Conservation (phyloP, 805 yeast genomes). For the Wickerhamomyces chaumierensis region DNA sequence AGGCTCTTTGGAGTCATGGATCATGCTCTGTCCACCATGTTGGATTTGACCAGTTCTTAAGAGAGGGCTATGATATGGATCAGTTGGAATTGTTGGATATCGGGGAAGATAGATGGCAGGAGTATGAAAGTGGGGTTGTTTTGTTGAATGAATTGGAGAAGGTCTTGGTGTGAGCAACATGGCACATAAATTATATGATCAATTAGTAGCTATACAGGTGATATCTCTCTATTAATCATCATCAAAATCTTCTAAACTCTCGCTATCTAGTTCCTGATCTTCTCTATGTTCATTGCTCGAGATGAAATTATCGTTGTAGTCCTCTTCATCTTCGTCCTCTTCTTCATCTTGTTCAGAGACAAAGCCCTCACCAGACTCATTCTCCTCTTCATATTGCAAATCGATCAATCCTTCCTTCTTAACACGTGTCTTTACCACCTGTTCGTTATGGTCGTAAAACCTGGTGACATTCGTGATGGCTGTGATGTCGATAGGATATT, state of each 20-base stretch:
- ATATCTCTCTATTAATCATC: no score
- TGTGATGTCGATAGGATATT: not conserved
- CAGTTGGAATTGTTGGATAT: constrained; percentile 20
- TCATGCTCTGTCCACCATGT: constrained; percentile 9
- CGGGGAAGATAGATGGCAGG: constrained; percentile 17
- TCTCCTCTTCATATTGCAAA: not conserved
- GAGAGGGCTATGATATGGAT: constrained; percentile 35
- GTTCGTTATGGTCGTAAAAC: not conserved
- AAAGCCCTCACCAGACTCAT: not conserved
- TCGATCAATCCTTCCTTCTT: not conserved
- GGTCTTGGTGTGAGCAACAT: no score
- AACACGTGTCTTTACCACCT: not conserved
- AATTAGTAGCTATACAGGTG: no score
- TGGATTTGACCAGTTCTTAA: constrained; percentile 34
- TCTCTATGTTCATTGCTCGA: no score
- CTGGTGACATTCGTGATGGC: not conserved
- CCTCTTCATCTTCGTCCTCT: not conserved
- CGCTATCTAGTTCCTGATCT: no score
- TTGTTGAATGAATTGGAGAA: not conserved
- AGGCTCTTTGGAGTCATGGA: constrained; percentile 59
- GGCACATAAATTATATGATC: not conserved
- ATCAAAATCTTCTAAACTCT: no score
- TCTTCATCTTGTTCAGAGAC: not conserved
- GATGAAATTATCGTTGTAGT: no score
- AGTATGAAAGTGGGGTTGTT: constrained; percentile 16